phyloP scores from a whole-genome alignment of 1,139 yeast genomes.

The Saccharomyces hybrid region DNA sequence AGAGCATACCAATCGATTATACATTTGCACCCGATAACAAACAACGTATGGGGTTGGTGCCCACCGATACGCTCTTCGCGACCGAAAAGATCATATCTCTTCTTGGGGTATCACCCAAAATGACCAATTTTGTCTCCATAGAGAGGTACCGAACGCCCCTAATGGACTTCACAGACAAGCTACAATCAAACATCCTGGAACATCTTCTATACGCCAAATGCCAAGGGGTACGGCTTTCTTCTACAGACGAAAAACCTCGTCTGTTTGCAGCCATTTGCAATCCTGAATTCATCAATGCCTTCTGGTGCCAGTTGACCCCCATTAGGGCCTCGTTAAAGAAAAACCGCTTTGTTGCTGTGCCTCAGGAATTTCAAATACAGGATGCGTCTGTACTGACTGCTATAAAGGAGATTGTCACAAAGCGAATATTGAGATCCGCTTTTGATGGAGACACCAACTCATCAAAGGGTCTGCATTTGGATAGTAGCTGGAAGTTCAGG shows the following conservation, averaged over 20 bases:
- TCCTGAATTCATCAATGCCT: not conserved
- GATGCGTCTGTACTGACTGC: not conserved
- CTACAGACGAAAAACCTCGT: not conserved
- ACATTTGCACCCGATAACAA: not conserved
- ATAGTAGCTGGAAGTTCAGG: not conserved
- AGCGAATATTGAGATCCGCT: not conserved
- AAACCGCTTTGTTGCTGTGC: not conserved
- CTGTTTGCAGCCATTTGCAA: not conserved
- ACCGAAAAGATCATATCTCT: not conserved
- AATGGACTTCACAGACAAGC: not conserved
- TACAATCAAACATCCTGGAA: not conserved
- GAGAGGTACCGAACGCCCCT: not conserved
- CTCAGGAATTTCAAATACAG: not conserved
- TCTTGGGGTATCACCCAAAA: not conserved
- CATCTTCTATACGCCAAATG: not conserved
- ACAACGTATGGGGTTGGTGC: not conserved
- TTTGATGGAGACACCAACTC: not conserved
- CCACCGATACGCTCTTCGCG: not conserved
- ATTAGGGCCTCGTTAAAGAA: not conserved
- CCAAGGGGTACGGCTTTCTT: not conserved
- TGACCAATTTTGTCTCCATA: not conserved
- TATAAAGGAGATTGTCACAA: not conserved
- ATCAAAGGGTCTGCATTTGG: not conserved
- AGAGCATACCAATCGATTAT: not conserved
- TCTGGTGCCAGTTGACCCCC: not conserved